Conservation (phyloP, 345 rosid genomes). For the Kandelia obovata region DNA sequence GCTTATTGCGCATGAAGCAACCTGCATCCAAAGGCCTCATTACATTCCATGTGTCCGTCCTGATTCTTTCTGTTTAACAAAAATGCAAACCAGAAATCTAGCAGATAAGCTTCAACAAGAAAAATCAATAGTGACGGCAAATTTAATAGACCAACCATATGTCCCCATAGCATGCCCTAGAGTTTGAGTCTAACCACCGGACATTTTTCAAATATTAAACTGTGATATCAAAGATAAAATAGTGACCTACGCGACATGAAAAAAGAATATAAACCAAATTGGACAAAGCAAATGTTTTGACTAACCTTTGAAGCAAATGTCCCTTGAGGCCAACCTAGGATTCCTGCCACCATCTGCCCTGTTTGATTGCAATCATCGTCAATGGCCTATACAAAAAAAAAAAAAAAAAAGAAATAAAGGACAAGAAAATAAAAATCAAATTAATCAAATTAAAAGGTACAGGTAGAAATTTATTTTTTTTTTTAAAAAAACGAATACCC, state of each 20-base stretch:
- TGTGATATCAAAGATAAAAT: too few relatives aligned
- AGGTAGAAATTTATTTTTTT: not conserved
- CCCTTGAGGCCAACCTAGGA: conserved; percentile 94
- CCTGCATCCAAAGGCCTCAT: not conserved
- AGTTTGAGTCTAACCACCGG: not conserved
- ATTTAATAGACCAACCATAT: too few relatives aligned
- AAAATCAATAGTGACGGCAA: too few relatives aligned
- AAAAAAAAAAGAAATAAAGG: not conserved
- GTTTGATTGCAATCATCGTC: conserved; percentile 98
- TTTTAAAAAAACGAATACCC: not conserved
- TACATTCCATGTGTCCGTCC: too few relatives aligned
- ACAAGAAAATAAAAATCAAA: not conserved
- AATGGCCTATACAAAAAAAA: conserved; percentile 56
- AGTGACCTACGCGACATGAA: not conserved
- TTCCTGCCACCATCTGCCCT: conserved; percentile 95
- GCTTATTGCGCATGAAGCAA: not conserved
- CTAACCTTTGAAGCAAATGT: conserved; percentile 93
- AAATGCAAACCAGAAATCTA: too few relatives aligned
- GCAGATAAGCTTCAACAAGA: too few relatives aligned
- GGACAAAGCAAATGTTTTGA: not conserved
- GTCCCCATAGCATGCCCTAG: not conserved
- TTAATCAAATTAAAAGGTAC: not conserved
- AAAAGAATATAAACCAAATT: not conserved
- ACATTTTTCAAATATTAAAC: not conserved
- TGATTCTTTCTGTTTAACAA: too few relatives aligned